Evolutionary conservation across 768 basidiomycete species (phyloP), one percentile per base, ranked within the genome.

Genomic region (Cyclocybe cylindracea): DNA sequence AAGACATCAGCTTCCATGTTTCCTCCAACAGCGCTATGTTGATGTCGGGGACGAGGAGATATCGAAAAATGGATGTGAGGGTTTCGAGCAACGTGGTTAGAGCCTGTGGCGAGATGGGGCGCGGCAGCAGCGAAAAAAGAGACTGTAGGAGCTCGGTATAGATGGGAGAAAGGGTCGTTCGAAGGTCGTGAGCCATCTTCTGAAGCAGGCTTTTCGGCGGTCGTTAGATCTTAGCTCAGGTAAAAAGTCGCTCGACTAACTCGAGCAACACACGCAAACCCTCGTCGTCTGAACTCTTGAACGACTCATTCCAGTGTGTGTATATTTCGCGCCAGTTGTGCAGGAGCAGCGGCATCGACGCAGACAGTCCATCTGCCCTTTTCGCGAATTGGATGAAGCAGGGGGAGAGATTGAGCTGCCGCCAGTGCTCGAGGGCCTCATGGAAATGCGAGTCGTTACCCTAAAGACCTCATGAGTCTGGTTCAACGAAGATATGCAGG

Each of bases 391-490:
- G 69, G 48, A 92, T 67, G 66, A 94, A 94, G 1, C 83, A 75
- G 1, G 88, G 81, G 2, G 90, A 78, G 16, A 95, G 79, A 66
- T 90, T 93, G 53, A 94, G 78, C 59, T 94, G 87, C 57, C 80
- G 73, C 86, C 88, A 91, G 61, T 89, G 83, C 24, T 82, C 75
- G 32, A 95, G 72, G 2, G 87, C 79, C 57, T 82, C 76, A 48
- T 86, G 83, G 60, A 95, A 94, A 63, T 91, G 86, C 0, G 88
- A 91, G 50, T 85, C 83, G 61, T 83, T 81, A 56, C 93, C 88
- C 88, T 91, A 48, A 2, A 57, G 32, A 13, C 8, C 33, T 8
- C 47, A 10, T 50, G 24, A 52, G 16, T 31, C 40, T 34, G 18
- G 35, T 50, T 35, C 47, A n/a, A 36, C 31, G 24, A 19, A 11